Evolutionary conservation across 176 grass and related monocot species (phyloP).

Genomic region (Rhynchospora pubera): DNA sequence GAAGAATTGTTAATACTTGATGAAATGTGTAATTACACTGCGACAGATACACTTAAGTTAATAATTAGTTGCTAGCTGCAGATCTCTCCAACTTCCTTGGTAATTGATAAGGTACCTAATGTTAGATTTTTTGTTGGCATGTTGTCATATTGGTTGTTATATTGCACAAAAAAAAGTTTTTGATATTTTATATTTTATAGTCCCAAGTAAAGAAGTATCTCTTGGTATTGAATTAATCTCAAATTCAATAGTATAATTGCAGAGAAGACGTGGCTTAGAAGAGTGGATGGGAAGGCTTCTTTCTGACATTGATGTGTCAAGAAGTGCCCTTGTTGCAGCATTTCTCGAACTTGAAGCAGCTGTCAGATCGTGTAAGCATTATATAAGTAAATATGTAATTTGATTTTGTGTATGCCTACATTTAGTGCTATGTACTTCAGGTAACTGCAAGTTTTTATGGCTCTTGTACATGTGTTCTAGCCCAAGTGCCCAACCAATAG

Average conservation of each 20-base stretch:
- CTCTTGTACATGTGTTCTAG: background rate
- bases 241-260: slow-evolving; percentile 31
- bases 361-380: slow-evolving; percentile 64
- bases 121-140: background rate
- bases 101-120: background rate
- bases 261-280: slow-evolving; percentile 86
- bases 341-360: slow-evolving; percentile 96
- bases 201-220: background rate
- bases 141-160: background rate
- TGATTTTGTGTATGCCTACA: background rate
- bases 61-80: background rate
- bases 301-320: slow-evolving; percentile 90
- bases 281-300: slow-evolving; percentile 96
- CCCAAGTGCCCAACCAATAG: background rate
- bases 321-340: slow-evolving; percentile 82
- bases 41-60: background rate
- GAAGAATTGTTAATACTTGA: background rate
- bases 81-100: background rate
- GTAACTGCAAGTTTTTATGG: background rate
- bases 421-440: slow-evolving; percentile 4
- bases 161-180: background rate
- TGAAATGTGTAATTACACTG: background rate
- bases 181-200: background rate
- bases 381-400: background rate
- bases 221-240: slow-evolving; percentile 20